These are phyloP conservation scores for Exidia glandulosa DNA, from an alignment of 768 basidiomycete species.

Conservation along the genomic window DNA sequence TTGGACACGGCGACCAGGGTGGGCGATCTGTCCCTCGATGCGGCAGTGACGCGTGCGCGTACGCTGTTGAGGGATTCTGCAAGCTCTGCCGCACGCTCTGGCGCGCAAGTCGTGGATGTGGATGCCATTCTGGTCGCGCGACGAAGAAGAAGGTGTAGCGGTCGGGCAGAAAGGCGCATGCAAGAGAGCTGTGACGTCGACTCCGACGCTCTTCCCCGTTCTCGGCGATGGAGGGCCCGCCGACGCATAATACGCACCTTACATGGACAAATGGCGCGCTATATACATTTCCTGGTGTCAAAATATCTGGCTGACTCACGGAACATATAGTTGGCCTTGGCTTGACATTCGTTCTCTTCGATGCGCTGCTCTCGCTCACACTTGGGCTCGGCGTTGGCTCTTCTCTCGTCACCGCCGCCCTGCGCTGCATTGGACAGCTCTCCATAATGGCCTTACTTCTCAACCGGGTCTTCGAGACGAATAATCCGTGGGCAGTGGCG, in stretches of 20 bases:
- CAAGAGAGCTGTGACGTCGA: neutral
- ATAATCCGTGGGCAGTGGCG: constrained; percentile 64
- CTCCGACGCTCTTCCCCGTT: neutral
- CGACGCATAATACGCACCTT: constrained; percentile 24
- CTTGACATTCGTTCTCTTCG: constrained; percentile 63
- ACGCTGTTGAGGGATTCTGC: constrained; percentile 42
- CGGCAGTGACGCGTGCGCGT: constrained; percentile 32
- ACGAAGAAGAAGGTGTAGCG: neutral
- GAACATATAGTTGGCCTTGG: constrained; percentile 48
- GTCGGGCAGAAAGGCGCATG: neutral
- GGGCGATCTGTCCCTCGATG: constrained; percentile 16
- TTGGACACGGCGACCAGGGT: constrained; percentile 86
- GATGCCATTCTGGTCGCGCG: neutral
- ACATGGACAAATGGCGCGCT: constrained; percentile 49
- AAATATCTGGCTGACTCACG: no score
- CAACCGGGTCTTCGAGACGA: constrained; percentile 62
- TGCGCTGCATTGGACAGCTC: constrained; percentile 71
- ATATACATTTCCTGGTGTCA: constrained; percentile 30
- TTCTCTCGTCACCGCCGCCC: constrained; percentile 55
- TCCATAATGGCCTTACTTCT: constrained; percentile 60
- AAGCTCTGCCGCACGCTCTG: constrained; percentile 43
- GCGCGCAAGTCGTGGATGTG: constrained; percentile 6
- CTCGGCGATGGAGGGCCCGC: constrained; percentile 24
- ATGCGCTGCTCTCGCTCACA: constrained; percentile 50
- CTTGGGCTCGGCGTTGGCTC: constrained; percentile 60